Base-by-base conservation (phyloP, 1,139 yeast genomes). In the Hanseniaspora gamundiae region DNA sequence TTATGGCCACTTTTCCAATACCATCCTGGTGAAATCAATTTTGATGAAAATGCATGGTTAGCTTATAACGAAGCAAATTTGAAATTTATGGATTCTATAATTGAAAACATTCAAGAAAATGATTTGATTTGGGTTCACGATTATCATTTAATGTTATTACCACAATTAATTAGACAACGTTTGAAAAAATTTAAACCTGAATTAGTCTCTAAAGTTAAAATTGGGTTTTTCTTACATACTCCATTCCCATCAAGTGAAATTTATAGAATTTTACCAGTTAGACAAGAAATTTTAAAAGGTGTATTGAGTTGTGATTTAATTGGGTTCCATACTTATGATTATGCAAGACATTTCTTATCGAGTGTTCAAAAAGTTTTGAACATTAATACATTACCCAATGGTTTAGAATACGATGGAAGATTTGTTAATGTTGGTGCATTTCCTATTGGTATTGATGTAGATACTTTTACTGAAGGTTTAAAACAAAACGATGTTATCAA, bases 241-340 rank as follows among this genome's bases (percentile, higher is more conserved):
- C 99, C 99, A 1, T 93, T 93, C 74, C 99, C 99, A 20, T 83
- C 95, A 9, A 80, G 94, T 44, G 99, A 93, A 61, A 91, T 93
- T 49, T 93, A 93, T 66, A 70, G 99, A 59, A 88, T 93, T 47
- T 69, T 93, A 55, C 99, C 99, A 0, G 98, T 93, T 16, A 74
- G 99, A 63, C 78, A 81, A 54, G 98, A 93, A 62, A 87, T 93
- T 45, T 69, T 93, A 55, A 76, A 75, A 49, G 99, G 99, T 42
- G 94, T 93, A 2, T 68, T 93, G 59, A 81, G 93, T 55, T 91
- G 97, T 66, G 95, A 93, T 60, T 72, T 93, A 55, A 79, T 93
- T 57, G 99, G 99, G 0, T 93, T 93, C 72, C 99, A 93, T 63
- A 93, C 98, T n/a, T 93, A 93, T 63, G 99, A 93, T 63, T 93